Base-by-base conservation (phyloP, 1,139 yeast species). In the Yamadazyma aaseri region DNA sequence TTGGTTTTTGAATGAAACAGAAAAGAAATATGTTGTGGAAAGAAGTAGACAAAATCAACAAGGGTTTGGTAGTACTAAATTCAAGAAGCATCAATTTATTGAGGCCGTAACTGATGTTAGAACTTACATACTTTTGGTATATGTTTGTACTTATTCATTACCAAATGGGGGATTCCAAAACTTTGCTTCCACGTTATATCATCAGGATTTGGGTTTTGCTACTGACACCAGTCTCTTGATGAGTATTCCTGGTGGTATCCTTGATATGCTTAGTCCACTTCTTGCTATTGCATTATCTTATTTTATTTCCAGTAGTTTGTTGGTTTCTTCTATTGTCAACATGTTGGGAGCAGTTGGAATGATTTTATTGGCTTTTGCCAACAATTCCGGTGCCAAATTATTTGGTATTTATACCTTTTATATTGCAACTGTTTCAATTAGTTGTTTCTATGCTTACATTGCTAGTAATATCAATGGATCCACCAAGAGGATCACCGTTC, bases 41-140 rank as follows among this genome's bases (percentile, higher is more conserved):
- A 46, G 68, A 43, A 52, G 60, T 21, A 56, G 72, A 49, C 45
- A 44, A 1, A 70, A 71, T 42, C 60, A 64, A 32, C 74, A 80
- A 47, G 82, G 84, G 11, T 74, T 77, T 40, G 82, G 82, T 32
- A 73, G 73, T 45, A 67, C 63, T 38, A 61, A 64, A 28, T 68
- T 76, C 55, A 80, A 81, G 45, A 59, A 52, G 51, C 55, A 73
- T 31, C 89, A 81, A 50, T 60, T 77, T 28, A 52, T 51, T 12
- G 77, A 79, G 47, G 79, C 84, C 3, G 65, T 78, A 54, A 46
- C 44, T 2, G 78, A 73, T 44, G 29, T 51, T 30, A 59, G 63
- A 36, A 63, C 73, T 8, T 70, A 65, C 61, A 34, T 77, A 13
- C 68, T 70, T 43, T 40, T 54, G 27, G 20, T 54, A 5, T 52